phyloP scores from a whole-genome alignment of 139 green algal species.

The Spirogloea muscicola region DNA sequence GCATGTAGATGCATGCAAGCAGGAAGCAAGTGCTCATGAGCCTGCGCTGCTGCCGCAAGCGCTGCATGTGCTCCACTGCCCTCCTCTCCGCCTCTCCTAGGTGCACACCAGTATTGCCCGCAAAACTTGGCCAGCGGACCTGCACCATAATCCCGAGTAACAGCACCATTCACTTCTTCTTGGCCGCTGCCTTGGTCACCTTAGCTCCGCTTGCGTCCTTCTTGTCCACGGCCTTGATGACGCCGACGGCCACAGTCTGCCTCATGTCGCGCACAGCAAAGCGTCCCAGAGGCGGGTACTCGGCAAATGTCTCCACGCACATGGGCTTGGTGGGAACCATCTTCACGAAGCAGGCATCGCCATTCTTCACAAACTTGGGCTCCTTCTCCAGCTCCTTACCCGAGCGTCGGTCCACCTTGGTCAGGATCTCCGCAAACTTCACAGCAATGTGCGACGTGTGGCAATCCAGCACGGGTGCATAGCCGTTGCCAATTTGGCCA shows the following conservation, averaged over 20 bases:
- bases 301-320: constrained; percentile 67
- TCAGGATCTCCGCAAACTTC: constrained; percentile 62
- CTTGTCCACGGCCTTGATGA: constrained; percentile 66
- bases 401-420: constrained; percentile 63
- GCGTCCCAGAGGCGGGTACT: constrained; percentile 63
- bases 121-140: too few relatives aligned
- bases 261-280: constrained; percentile 70
- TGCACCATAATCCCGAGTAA: too few relatives aligned
- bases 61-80: too few relatives aligned
- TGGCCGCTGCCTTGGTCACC: constrained; percentile 57
- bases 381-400: constrained; percentile 69
- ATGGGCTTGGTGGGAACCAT: constrained; percentile 70
- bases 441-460: constrained; percentile 71
- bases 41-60: too few relatives aligned
- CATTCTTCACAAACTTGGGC: constrained; percentile 67
- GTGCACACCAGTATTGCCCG: too few relatives aligned
- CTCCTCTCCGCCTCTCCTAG: too few relatives aligned
- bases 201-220: constrained; percentile 53
- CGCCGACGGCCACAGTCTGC: constrained; percentile 65
- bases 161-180: constrained; percentile 55
- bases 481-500: constrained; percentile 62
- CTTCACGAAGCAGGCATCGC: constrained; percentile 63
- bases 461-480: constrained; percentile 64
- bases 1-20: too few relatives aligned
- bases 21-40: too few relatives aligned